Conservation (phyloP, 257 asterid species). For the Salvia miltiorrhiza region DNA sequence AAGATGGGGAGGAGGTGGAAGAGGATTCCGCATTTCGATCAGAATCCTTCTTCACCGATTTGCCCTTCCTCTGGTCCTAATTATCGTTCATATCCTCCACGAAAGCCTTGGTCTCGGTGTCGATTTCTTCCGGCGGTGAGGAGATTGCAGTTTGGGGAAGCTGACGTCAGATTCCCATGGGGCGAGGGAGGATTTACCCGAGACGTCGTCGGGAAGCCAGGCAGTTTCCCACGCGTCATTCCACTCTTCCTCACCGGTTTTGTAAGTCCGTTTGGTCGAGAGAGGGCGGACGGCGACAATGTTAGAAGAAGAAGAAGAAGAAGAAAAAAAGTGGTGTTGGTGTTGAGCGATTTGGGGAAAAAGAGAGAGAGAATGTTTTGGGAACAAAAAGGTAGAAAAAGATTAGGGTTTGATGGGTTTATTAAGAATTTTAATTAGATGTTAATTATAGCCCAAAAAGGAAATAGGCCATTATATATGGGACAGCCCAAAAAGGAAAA, state of each 20-base stretch:
- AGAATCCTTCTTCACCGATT: conserved; percentile 33
- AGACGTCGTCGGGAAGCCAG: conserved; percentile 81
- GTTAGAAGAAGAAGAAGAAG: too few species aligned
- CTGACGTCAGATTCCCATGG: conserved; percentile 89
- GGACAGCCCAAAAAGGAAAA: too few species aligned
- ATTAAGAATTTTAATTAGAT: too few species aligned
- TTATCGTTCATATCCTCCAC: conserved; percentile 95
- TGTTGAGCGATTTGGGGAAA: too few species aligned
- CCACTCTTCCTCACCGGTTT: conserved; percentile 70
- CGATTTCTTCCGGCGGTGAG: conserved; percentile 35
- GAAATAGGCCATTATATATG: too few species aligned
- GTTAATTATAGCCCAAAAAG: too few species aligned
- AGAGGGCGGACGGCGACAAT: conserved; percentile 26
- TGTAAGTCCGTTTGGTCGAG: conserved; percentile 29
- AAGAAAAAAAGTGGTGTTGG: too few species aligned
- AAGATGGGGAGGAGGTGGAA: conserved; percentile 14
- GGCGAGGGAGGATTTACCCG: conserved; percentile 51
- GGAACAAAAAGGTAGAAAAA: too few species aligned
- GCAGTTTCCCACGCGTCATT: conserved; percentile 92
- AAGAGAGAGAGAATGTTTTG: too few species aligned
- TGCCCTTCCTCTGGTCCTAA: conserved; percentile 91
- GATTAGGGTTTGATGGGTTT: too few species aligned
- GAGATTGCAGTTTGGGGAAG: conserved; percentile 36
- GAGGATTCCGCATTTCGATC: conserved; percentile 12
- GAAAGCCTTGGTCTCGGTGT: conserved; percentile 77